Evolutionary conservation across 2,329 filamentous ascomycete genomes (phyloP).

Genomic region (Coniochaeta sp.): DNA sequence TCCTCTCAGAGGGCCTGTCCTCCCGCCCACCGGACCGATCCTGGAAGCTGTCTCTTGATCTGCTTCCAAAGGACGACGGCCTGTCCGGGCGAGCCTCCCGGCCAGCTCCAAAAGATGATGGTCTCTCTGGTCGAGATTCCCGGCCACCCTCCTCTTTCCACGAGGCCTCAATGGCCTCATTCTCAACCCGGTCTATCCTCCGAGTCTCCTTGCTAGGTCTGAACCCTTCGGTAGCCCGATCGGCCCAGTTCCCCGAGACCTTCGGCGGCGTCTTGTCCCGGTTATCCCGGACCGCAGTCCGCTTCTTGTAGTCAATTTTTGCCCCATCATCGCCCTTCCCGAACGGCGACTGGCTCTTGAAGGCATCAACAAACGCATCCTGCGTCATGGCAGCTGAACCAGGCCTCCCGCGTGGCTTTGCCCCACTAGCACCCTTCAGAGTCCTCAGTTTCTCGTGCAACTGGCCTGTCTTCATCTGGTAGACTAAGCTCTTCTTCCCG

Average conservation of each 20-base stretch:
- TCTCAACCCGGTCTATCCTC: background rate
- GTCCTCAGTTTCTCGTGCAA: slow-evolving; percentile 25
- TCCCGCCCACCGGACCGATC: too few relatives aligned
- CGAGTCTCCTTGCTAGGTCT: background rate
- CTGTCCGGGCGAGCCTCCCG: too few relatives aligned
- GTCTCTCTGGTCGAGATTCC: background rate
- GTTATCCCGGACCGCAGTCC: background rate
- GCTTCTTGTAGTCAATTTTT: background rate
- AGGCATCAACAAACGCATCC: background rate
- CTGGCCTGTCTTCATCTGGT: slow-evolving; percentile 41
- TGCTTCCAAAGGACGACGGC: too few relatives aligned
- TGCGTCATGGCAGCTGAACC: background rate
- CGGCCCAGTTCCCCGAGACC: background rate
- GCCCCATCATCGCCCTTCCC: background rate
- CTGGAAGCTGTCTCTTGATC: too few relatives aligned
- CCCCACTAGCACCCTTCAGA: background rate
- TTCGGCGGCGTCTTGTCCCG: background rate
- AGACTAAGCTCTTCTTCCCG: slow-evolving; percentile 50
- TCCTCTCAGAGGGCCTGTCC: too few relatives aligned
- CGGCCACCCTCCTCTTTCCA: background rate
- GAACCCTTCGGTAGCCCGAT: background rate
- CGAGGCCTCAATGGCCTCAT: too few relatives aligned
- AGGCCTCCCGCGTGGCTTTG: background rate
- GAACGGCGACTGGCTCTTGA: background rate
- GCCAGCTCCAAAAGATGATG: too few relatives aligned